Conservation (phyloP, 176 grass and related monocot species). For the Cocos nucifera region DNA sequence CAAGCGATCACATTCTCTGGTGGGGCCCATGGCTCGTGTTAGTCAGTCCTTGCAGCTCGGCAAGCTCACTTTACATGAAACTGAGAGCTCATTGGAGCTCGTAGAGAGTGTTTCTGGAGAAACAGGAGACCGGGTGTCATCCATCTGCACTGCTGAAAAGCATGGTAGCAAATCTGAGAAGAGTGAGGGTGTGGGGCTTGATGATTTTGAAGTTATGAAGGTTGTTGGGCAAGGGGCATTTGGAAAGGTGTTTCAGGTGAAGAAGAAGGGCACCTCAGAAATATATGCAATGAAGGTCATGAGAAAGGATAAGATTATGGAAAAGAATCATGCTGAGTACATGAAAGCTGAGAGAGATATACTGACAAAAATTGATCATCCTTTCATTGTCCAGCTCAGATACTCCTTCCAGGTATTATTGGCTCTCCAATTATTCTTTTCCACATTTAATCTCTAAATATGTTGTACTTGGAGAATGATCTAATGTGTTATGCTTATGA, state of each 20-base stretch:
- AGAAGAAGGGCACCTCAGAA: slow-evolving; percentile 81
- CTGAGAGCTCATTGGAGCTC: slow-evolving; percentile 54
- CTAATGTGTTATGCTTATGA: too few species aligned
- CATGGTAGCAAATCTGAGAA: slow-evolving; percentile 34
- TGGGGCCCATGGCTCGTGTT: slow-evolving; percentile 70
- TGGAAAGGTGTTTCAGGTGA: slow-evolving; percentile 96
- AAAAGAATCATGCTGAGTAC: slow-evolving; percentile 98
- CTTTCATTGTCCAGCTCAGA: slow-evolving; percentile 92
- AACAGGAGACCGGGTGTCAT: slow-evolving; percentile 23
- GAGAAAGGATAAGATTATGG: slow-evolving; percentile 97
- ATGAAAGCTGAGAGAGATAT: slow-evolving; percentile 99
- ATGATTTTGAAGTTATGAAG: slow-evolving; percentile 86
- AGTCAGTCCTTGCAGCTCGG: slow-evolving; percentile 62
- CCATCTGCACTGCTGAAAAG: slow-evolving; percentile 32
- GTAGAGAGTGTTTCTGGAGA: slow-evolving; percentile 51
- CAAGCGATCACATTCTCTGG: slow-evolving; percentile 90
- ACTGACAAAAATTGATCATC: slow-evolving; percentile 94
- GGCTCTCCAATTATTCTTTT: not conserved
- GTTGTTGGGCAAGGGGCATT: slow-evolving; percentile 95
- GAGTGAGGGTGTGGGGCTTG: slow-evolving; percentile 59
- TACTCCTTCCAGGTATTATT: slow-evolving; percentile 90
- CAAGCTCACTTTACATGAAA: slow-evolving; percentile 61
- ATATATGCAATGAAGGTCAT: slow-evolving; percentile 99
- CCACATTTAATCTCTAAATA: too few species aligned
- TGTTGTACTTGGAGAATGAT: too few species aligned